Conservation (phyloP, 2,329 filamentous ascomycete genomes). For the Fusarium graminum region DNA sequence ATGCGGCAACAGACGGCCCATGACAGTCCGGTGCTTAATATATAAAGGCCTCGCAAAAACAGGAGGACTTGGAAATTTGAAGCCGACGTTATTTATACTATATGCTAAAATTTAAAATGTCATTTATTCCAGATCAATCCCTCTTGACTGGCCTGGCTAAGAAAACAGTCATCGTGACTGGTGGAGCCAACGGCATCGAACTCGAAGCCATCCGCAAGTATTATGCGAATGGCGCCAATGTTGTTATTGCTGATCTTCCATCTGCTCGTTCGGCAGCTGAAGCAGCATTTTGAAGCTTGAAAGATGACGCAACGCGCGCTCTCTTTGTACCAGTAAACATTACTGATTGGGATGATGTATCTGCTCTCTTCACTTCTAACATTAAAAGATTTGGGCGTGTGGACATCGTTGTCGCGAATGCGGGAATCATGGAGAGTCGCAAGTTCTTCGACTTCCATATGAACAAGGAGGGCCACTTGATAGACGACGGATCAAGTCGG, state of each 20-base stretch:
- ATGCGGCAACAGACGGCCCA: not conserved
- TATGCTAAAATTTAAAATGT: not conserved
- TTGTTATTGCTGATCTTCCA: slow-evolving; percentile 1
- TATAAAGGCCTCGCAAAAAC: not conserved
- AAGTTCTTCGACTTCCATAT: not conserved
- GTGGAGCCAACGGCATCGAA: slow-evolving; percentile 1
- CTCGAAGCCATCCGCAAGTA: not conserved
- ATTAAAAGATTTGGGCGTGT: not conserved
- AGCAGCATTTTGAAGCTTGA: not conserved
- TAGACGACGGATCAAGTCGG: not conserved
- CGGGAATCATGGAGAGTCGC: not conserved
- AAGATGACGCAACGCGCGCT: not conserved
- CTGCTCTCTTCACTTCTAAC: not conserved
- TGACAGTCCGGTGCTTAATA: not conserved
- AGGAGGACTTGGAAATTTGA: not conserved
- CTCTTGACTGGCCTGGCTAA: not conserved
- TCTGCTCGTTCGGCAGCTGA: not conserved
- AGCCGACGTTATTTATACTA: not conserved
- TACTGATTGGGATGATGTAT: not conserved
- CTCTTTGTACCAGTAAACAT: not conserved
- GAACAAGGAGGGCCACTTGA: not conserved
- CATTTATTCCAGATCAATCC: not conserved
- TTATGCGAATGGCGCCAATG: not conserved
- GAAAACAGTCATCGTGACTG: not conserved
- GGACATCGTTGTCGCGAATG: not conserved